Evolutionary conservation across 1,139 yeast genomes (phyloP), one percentile per base, ranked within the genome.

Genomic region (Kluyveromyces sp.): DNA sequence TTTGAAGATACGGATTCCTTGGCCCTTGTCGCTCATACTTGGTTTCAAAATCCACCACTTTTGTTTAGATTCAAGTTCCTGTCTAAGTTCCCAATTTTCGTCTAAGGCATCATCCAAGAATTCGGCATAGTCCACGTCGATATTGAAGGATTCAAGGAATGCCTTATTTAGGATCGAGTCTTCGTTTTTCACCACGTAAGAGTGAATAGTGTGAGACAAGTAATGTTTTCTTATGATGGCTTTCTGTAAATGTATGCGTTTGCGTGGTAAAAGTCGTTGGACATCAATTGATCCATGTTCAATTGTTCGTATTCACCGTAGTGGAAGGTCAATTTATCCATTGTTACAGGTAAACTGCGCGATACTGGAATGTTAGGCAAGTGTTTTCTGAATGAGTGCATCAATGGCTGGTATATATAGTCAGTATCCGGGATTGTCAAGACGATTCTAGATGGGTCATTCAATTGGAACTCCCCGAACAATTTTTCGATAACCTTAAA

Each of bases 91-190:
- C 68, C 84, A 89, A 38, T 87, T 81, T 56, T 92, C 98, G 63
- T 90, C 97, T 41, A 92, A 71, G 0, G 96, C 77, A 61, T 92
- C 98, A 57, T 92, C 97, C 47, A 92, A 70, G 58, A 92, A 92
- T 63, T 92, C 98, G 1, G 97, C 97, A 65, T 87, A 92, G 59
- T 92, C 97, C n/a, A 92, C 79, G 59, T 92, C 97, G 35, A 92
- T 70, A 48, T 81, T 82, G 66, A 73, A 88, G 3, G 92, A 76
- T 48, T 79, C 86, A 0, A 97, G 94, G 48, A 79, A 80, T 2
- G 95, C 79, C 1, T 55, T 56, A 2, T 64, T 68, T 46, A 92
- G 70, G 2, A 80, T 68, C 3, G 92, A 81, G 0, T 68, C 63
- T 0, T 96, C 95, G 58, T 88, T 67, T 62, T 92, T 92, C 25